phyloP scores from a whole-genome alignment of 106 monocot genomes.

The Narthecium ossifragum region DNA sequence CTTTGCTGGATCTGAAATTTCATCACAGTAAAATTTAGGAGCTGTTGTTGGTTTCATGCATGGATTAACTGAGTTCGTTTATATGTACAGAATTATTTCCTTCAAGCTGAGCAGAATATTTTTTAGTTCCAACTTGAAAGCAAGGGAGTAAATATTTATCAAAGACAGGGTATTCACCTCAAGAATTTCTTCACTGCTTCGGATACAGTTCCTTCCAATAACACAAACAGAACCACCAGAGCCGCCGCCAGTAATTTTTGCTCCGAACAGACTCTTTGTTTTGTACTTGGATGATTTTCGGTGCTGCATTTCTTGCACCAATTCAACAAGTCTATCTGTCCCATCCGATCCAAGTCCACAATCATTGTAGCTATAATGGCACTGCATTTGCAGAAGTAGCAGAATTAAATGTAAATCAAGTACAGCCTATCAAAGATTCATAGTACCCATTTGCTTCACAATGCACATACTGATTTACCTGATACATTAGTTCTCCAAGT shows the following conservation, averaged over 20 bases:
- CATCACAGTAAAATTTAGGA: background rate
- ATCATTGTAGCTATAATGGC: constrained; percentile 85
- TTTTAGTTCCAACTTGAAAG: too few species aligned
- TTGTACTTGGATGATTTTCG: constrained; percentile 21
- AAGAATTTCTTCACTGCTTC: constrained; percentile 73
- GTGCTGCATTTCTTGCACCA: constrained; percentile 93
- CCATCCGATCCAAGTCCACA: constrained; percentile 93
- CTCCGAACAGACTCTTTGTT: constrained; percentile 70
- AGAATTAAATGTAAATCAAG: background rate
- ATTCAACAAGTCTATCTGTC: constrained; percentile 71
- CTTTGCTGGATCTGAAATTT: constrained; percentile 67
- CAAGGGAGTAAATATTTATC: too few species aligned
- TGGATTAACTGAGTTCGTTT: too few species aligned
- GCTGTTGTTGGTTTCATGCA: too few species aligned
- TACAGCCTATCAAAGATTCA: too few species aligned
- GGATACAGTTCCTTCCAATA: constrained; percentile 61
- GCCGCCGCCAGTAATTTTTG: constrained; percentile 97
- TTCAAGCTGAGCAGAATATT: background rate
- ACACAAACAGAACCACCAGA: constrained; percentile 94
- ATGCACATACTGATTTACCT: too few species aligned
- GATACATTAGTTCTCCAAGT: constrained; percentile 97
- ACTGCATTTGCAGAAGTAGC: constrained; percentile 35
- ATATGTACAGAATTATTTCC: too few species aligned
- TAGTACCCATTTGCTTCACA: too few species aligned
- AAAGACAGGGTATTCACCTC: too few species aligned